These are phyloP conservation scores for Pseudogymnoascus sp. DNA, from an alignment of 2,329 filamentous ascomycete genomes.

Conservation along the genomic window DNA sequence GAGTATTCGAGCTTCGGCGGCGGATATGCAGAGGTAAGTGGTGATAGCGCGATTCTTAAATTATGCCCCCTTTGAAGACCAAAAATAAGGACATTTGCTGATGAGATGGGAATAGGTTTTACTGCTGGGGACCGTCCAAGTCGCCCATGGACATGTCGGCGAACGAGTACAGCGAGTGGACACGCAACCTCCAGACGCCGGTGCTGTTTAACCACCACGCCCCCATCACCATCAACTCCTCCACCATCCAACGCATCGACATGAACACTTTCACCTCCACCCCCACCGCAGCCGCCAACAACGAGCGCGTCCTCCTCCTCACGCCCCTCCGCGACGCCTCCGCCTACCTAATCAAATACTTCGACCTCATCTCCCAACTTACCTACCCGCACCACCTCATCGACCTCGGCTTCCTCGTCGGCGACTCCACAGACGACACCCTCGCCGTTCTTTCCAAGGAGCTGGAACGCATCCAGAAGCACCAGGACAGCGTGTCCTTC, in stretches of 20 bases:
- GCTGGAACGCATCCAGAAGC: slow-evolving; percentile 79
- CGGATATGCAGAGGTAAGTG: slow-evolving; percentile 79
- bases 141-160: slow-evolving; percentile 92
- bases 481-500: slow-evolving; percentile 75
- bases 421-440: slow-evolving; percentile 87
- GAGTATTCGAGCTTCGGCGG: slow-evolving; percentile 70
- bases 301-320: slow-evolving; percentile 83
- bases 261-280: slow-evolving; percentile 82
- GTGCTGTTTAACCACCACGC: slow-evolving; percentile 95
- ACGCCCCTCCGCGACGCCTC: slow-evolving; percentile 90
- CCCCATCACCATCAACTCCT: slow-evolving; percentile 75
- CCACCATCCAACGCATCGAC: slow-evolving; percentile 71
- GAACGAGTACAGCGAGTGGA: slow-evolving; percentile 89
- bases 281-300: slow-evolving; percentile 67
- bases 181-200: slow-evolving; percentile 80
- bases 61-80: not conserved
- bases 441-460: slow-evolving; percentile 79
- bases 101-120: slow-evolving; percentile 59
- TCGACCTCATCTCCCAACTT: slow-evolving; percentile 82
- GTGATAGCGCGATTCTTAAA: slow-evolving; percentile 10
- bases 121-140: slow-evolving; percentile 93
- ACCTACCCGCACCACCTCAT: slow-evolving; percentile 94
- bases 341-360: slow-evolving; percentile 77
- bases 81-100: not conserved
- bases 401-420: slow-evolving; percentile 89